A percentile compares a stretch with the other conserved stretches of the same genome.
Evolutionary conservation across 2,329 filamentous ascomycete genomes (phyloP).

Genomic region (Diplocarpon mali): DNA sequence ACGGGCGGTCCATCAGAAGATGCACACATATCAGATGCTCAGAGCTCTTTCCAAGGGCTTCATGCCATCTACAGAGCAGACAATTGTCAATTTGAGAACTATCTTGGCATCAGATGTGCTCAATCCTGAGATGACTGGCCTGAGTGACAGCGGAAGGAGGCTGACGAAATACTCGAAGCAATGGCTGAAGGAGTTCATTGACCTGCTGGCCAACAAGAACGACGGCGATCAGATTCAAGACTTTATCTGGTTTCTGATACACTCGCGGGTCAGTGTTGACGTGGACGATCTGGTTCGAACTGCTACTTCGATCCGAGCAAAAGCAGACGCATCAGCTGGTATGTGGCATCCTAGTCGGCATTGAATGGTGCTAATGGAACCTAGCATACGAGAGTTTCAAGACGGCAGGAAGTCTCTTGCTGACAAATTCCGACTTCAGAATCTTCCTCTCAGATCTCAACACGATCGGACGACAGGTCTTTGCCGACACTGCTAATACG

Average conservation of each 20-base stretch:
- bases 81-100: conserved; percentile 67
- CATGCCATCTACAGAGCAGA: conserved; percentile 85
- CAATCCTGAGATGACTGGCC: conserved; percentile 60
- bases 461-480: conserved; percentile 70
- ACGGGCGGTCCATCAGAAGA: conserved; percentile 70
- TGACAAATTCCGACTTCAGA: conserved; percentile 86
- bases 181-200: conserved; percentile 70
- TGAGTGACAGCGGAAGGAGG: conserved; percentile 67
- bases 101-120: conserved; percentile 68
- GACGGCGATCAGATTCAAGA: conserved; percentile 77
- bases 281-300: conserved; percentile 49
- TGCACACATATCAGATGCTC: conserved; percentile 88
- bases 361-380: conserved; percentile 16
- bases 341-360: conserved; percentile 20
- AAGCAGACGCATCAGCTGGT: conserved; percentile 63
- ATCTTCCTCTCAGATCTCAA: conserved; percentile 73
- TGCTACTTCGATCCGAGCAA: conserved; percentile 51
- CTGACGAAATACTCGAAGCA: conserved; percentile 61
- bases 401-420: conserved; percentile 71
- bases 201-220: conserved; percentile 77
- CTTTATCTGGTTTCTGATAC: conserved; percentile 74
- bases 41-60: conserved; percentile 72
- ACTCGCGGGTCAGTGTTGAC: conserved; percentile 61
- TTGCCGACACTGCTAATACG: conserved; percentile 74
- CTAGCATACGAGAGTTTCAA: conserved; percentile 69